These are phyloP conservation scores for Cornus kousa DNA, from an alignment of 148 eudicot species.

Conservation along the genomic window DNA sequence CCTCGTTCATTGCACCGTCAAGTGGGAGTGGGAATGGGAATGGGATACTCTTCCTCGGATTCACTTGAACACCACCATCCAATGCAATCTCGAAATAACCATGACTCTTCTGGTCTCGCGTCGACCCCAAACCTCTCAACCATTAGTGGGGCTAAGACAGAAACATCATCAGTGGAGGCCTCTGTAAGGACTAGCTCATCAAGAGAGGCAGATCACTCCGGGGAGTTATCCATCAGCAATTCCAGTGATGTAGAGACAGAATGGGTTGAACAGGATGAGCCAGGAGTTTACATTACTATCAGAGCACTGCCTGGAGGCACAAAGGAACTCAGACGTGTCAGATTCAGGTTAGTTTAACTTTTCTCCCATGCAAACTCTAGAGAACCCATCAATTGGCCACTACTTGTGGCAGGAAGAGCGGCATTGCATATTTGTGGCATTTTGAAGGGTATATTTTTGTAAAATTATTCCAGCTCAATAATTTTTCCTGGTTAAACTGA, in stretches of 20 bases:
- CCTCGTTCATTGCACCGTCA: conserved; percentile 67
- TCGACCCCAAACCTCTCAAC: conserved; percentile 87
- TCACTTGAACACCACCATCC: conserved; percentile 79
- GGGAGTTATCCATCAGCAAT: conserved; percentile 80
- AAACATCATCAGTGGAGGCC: conserved; percentile 71
- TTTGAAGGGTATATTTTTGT: neutral
- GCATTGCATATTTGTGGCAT: neutral
- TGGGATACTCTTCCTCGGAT: conserved; percentile 81
- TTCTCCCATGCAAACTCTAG: neutral
- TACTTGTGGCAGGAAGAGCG: neutral
- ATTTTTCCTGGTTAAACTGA: neutral
- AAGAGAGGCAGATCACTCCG: conserved; percentile 84
- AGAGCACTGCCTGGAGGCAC: conserved; percentile 83
- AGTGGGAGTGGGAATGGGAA: conserved; percentile 29
- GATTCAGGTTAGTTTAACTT: conserved; percentile 71
- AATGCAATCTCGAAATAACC: conserved; percentile 45
- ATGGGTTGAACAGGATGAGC: conserved; percentile 98
- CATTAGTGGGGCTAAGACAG: conserved; percentile 83
- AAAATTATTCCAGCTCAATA: neutral
- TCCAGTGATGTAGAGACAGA: conserved; percentile 84
- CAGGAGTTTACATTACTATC: conserved; percentile 93
- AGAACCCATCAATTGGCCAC: neutral
- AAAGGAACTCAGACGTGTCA: conserved; percentile 92
- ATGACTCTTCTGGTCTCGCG: conserved; percentile 56
- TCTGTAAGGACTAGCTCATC: conserved; percentile 75